Base-by-base conservation (phyloP, 495 filamentous ascomycete genomes). In the Penicillium ochrochloron region DNA sequence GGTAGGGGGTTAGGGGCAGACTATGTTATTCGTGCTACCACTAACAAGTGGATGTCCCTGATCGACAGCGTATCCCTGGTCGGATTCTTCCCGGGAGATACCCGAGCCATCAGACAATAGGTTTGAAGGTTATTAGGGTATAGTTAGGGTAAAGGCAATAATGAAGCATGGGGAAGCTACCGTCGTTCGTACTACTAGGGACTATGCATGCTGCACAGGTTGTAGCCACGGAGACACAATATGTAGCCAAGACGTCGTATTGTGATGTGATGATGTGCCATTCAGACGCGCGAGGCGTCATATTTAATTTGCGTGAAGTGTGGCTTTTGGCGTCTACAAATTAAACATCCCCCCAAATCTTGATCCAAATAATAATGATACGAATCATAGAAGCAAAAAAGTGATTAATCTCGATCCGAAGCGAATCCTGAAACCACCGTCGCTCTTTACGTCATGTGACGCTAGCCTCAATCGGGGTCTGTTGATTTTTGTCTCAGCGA, bases 401-500 rank as follows among this genome's bases (percentile, higher is more conserved):
- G 19, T 34, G 31, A 56, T 56, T 35, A 35, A 21, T 56, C 34
- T 37, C 53, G 33, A 56, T 56, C 53, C 53, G 31, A 34, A 35
- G 53, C 53, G 53, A 34, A 62, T 54, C 62, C 66, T 66, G 65
- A 65, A 68, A 70, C 65, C 59, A 19, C 60, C 55, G 51, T 33
- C 59, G 55, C 19, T 46, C 56, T 52, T 65, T 66, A 73, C 71
- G 71, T 73, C 71, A 73, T 70, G 60, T 68, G 66, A 67, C 71
- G 53, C 69, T 71, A 72, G 48, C 23, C 64, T 66, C 46, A 46
- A 69, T 70, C 58, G 50, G 62, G 62, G 66, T 53, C 41, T 73
- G 68, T 75, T 75, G 68, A 68, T 73, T 70, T 65, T 73, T 73
- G 64, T 71, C 65, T 70, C 69, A 64, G 68, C 57, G 62, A 64